These are phyloP conservation scores for Lactarius deliciosus DNA, from an alignment of 768 basidiomycete genomes.

Conservation along the genomic window DNA sequence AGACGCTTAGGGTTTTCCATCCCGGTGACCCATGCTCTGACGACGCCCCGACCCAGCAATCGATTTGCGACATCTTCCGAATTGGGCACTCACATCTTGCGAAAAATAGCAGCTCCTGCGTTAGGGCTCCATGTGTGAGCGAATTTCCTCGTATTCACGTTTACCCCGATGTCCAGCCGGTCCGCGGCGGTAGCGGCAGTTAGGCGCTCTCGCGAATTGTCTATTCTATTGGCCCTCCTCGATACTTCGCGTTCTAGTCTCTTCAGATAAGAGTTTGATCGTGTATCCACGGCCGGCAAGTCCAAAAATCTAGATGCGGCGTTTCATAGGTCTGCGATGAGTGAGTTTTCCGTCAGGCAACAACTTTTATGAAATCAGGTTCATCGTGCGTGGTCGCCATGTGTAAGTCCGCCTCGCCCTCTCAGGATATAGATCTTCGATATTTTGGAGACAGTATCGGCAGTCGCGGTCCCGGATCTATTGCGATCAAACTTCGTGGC, in stretches of 20 bases:
- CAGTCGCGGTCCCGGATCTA: background rate
- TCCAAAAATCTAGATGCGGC: slow-evolving; percentile 8
- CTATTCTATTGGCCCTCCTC: slow-evolving; percentile 4
- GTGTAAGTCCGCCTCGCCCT: background rate
- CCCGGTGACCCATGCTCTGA: background rate
- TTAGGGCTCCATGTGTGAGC: background rate
- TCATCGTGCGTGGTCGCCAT: slow-evolving; percentile 1
- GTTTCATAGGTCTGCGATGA: slow-evolving; percentile 10
- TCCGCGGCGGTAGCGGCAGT: slow-evolving; percentile 11
- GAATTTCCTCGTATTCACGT: background rate
- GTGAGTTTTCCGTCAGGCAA: slow-evolving; percentile 1
- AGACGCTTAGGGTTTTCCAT: slow-evolving; percentile 13
- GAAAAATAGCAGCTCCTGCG: slow-evolving; percentile 8
- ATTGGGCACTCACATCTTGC: background rate
- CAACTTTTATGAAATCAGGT: background rate
- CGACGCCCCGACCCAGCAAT: slow-evolving; percentile 6
- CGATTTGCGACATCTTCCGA: slow-evolving; percentile 11
- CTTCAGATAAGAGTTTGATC: slow-evolving; percentile 18
- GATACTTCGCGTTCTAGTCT: slow-evolving; percentile 4
- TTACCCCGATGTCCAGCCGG: slow-evolving; percentile 3
- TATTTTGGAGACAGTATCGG: background rate
- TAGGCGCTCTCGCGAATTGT: background rate
- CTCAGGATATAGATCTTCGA: background rate
- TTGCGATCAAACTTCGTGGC: background rate
- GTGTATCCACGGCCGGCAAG: slow-evolving; percentile 14